Evolutionary conservation across 768 basidiomycete genomes (phyloP).

Genomic region (Pleurotus giganteus): DNA sequence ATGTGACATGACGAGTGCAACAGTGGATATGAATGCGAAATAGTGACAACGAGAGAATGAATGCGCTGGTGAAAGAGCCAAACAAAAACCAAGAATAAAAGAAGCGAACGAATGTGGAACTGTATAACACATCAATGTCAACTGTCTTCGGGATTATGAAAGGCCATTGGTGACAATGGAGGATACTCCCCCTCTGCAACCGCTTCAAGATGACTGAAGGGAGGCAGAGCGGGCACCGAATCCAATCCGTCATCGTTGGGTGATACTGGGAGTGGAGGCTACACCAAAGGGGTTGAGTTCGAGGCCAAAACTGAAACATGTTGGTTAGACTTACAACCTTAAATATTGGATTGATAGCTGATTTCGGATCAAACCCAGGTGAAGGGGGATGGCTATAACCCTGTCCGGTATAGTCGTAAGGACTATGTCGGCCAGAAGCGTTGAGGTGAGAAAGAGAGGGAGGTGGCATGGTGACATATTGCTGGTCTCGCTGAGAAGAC

Average conservation of each 20-base stretch:
- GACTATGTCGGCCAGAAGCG: slow-evolving; percentile 39
- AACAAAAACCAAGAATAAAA: slow-evolving; percentile 15
- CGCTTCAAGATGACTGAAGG: slow-evolving; percentile 80
- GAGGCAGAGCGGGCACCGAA: slow-evolving; percentile 57
- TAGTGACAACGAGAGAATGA: slow-evolving; percentile 21
- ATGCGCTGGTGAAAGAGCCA: slow-evolving; percentile 14
- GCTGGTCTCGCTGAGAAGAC: slow-evolving; percentile 32
- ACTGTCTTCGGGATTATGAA: slow-evolving; percentile 49
- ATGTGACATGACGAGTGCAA: slow-evolving; percentile 15
- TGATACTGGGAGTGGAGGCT: slow-evolving; percentile 55
- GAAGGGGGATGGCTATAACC: slow-evolving; percentile 59
- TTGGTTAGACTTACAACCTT: slow-evolving; percentile 74
- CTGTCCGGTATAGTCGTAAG: slow-evolving; percentile 53
- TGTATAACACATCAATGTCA: slow-evolving; percentile 27
- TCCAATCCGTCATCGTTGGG: slow-evolving; percentile 33
- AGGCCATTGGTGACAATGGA: slow-evolving; percentile 75
- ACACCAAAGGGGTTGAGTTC: slow-evolving; percentile 22
- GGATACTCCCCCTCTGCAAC: slow-evolving; percentile 74
- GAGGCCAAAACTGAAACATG: not conserved
- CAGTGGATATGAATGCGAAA: slow-evolving; percentile 7
- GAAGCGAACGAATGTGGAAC: slow-evolving; percentile 23
- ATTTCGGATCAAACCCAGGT: slow-evolving; percentile 59
- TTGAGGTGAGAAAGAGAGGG: slow-evolving; percentile 31
- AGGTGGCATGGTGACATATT: slow-evolving; percentile 35
- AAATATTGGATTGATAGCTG: slow-evolving; percentile 83